These are phyloP conservation scores for Heracleum sosnowskyi DNA, from an alignment of 129 eudicot species.

Conservation along the genomic window DNA sequence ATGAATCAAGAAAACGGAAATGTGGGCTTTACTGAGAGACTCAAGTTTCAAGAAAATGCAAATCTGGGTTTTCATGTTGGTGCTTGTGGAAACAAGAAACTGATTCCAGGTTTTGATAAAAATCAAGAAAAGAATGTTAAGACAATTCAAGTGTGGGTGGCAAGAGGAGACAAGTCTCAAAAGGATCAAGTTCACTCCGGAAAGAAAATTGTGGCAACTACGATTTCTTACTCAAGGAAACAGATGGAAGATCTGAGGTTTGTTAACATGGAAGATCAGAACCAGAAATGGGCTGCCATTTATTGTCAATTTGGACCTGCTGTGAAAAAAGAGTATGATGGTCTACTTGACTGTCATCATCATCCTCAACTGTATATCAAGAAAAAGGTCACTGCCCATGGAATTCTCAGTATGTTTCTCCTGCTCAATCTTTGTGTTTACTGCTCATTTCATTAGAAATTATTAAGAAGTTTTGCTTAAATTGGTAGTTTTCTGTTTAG, in stretches of 20 bases:
- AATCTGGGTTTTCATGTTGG: not conserved
- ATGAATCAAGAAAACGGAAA: not conserved
- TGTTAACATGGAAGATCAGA: constrained; percentile 44
- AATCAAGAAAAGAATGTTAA: constrained; percentile 16
- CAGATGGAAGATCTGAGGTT: constrained; percentile 59
- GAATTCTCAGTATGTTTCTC: constrained; percentile 14
- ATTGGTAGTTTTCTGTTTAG: not conserved
- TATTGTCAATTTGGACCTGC: constrained; percentile 43
- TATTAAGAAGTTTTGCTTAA: not conserved
- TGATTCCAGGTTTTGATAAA: not conserved
- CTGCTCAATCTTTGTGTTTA: not conserved
- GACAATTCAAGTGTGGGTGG: constrained; percentile 18
- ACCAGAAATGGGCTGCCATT: constrained; percentile 63
- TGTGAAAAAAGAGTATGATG: constrained; percentile 58
- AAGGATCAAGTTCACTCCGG: no score
- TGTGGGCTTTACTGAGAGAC: not conserved
- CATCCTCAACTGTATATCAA: constrained; percentile 19
- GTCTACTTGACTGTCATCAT: constrained; percentile 21
- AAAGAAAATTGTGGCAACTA: constrained; percentile 18
- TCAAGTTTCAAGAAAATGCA: not conserved
- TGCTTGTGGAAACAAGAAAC: constrained; percentile 10
- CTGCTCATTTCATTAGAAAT: not conserved
- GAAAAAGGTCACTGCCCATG: constrained; percentile 14
- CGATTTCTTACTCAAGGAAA: constrained; percentile 26
- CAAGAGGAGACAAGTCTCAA: constrained; percentile 16